Evolutionary conservation across 495 filamentous ascomycete species (phyloP).

Genomic region (Glarea lozoyensis): DNA sequence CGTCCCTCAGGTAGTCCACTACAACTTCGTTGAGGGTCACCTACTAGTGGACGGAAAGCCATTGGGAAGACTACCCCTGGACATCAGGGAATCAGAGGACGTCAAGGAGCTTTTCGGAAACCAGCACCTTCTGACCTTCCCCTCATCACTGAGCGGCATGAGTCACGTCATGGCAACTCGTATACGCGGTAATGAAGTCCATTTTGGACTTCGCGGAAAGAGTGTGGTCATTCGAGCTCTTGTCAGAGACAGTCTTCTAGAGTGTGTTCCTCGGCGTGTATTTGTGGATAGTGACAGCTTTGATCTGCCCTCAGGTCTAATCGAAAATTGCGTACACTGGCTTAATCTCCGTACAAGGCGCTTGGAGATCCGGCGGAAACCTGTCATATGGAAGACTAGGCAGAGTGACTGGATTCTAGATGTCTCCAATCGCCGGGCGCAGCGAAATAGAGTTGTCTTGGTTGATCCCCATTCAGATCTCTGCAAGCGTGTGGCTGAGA

Average conservation of each 20-base stretch:
- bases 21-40: slow-evolving; percentile 37
- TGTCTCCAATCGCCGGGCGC: slow-evolving; percentile 16
- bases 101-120: slow-evolving; percentile 41
- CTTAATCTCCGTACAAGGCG: slow-evolving; percentile 32
- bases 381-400: slow-evolving; percentile 31
- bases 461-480: slow-evolving; percentile 25
- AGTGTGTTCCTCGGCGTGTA: slow-evolving; percentile 24
- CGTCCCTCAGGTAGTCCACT: slow-evolving; percentile 27
- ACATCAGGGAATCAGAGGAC: slow-evolving; percentile 26
- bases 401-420: slow-evolving; percentile 24
- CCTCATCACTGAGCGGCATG: slow-evolving; percentile 38
- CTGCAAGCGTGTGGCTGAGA: slow-evolving; percentile 24
- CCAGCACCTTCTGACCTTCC: slow-evolving; percentile 36
- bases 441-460: slow-evolving; percentile 7
- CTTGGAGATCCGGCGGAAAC: slow-evolving; percentile 42
- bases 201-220: slow-evolving; percentile 36
- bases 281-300: slow-evolving; percentile 23
- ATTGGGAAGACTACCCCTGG: slow-evolving; percentile 35
- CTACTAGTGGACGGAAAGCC: slow-evolving; percentile 40
- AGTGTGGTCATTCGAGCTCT: slow-evolving; percentile 30
- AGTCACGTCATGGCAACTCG: slow-evolving; percentile 27
- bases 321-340: slow-evolving; percentile 50
- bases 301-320: slow-evolving; percentile 45
- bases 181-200: slow-evolving; percentile 29
- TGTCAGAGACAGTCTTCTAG: slow-evolving; percentile 13